A percentile compares a stretch with the other conserved stretches of the same genome.
Conservation (phyloP, 2,329 filamentous ascomycete species). For the Hymenoscyphus fructigenus region DNA sequence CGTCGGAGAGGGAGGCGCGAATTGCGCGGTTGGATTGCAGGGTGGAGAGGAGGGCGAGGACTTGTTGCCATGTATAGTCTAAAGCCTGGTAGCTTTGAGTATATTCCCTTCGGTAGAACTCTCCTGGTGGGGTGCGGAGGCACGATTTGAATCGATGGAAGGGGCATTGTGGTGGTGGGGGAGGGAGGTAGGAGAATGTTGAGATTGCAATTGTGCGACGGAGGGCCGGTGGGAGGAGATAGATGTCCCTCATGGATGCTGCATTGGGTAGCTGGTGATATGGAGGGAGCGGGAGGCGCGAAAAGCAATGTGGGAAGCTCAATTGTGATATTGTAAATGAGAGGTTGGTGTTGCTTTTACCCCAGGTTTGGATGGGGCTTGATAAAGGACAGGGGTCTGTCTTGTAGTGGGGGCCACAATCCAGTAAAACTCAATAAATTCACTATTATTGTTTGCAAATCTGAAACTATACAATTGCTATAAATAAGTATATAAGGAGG, state of each 20-base stretch:
- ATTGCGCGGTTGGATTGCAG: slow-evolving; percentile 33
- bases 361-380: too few species aligned
- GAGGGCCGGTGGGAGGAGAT: background rate
- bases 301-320: background rate
- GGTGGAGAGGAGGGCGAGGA: background rate
- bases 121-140: background rate
- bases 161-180: background rate
- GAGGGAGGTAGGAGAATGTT: background rate
- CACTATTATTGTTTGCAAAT: too few species aligned
- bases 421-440: too few species aligned
- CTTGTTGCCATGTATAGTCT: background rate
- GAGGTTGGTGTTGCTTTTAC: too few species aligned
- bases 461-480: too few species aligned
- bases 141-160: background rate
- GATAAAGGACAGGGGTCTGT: too few species aligned
- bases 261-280: background rate
- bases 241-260: background rate
- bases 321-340: background rate
- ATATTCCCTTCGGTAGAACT: too few species aligned
- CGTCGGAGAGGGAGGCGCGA: slow-evolving; percentile 22
- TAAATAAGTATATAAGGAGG: too few species aligned
- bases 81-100: background rate
- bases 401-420: too few species aligned
- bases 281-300: background rate
- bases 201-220: slow-evolving; percentile 1